These are phyloP conservation scores for Ceratonia siliqua DNA, from an alignment of 306 rosid genomes.

Conservation along the genomic window DNA sequence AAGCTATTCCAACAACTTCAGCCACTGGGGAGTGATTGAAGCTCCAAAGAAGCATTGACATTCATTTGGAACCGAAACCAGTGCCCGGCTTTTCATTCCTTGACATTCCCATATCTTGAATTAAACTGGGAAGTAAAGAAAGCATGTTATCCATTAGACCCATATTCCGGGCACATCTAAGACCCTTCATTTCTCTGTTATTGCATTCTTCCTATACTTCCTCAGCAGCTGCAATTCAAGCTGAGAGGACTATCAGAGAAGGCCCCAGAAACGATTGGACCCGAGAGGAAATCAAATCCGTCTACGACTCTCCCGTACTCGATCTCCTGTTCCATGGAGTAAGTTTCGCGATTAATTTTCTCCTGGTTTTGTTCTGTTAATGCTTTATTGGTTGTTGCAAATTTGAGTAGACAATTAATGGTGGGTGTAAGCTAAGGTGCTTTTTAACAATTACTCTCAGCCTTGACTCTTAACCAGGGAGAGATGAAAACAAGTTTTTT, in stretches of 20 bases:
- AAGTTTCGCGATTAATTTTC: neutral
- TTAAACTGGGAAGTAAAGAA: neutral
- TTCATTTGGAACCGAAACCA: too few species aligned
- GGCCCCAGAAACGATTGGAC: slow-evolving; percentile 86
- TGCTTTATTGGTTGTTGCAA: slow-evolving; percentile 5
- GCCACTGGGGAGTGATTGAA: neutral
- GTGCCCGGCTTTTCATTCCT: too few species aligned
- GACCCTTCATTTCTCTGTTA: slow-evolving; percentile 34
- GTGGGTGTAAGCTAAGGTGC: neutral
- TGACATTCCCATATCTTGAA: neutral
- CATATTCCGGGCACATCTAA: slow-evolving; percentile 33
- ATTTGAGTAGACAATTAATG: neutral
- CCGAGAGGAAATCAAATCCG: slow-evolving; percentile 61
- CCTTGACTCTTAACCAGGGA: neutral
- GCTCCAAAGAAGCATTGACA: neutral
- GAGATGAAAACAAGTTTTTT: neutral
- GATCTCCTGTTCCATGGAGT: slow-evolving; percentile 99
- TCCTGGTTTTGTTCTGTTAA: neutral
- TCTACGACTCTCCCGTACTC: slow-evolving; percentile 81
- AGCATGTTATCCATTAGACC: slow-evolving; percentile 50
- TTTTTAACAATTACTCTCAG: neutral
- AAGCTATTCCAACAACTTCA: too few species aligned
- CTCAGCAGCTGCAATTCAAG: slow-evolving; percentile 75
- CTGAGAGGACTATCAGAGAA: slow-evolving; percentile 62
- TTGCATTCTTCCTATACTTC: slow-evolving; percentile 48